Percentiles rank a stretch among this genome's conserved stretches.
Conservation (phyloP, 176 grass and related monocot species). For the Oryza meyeriana region DNA sequence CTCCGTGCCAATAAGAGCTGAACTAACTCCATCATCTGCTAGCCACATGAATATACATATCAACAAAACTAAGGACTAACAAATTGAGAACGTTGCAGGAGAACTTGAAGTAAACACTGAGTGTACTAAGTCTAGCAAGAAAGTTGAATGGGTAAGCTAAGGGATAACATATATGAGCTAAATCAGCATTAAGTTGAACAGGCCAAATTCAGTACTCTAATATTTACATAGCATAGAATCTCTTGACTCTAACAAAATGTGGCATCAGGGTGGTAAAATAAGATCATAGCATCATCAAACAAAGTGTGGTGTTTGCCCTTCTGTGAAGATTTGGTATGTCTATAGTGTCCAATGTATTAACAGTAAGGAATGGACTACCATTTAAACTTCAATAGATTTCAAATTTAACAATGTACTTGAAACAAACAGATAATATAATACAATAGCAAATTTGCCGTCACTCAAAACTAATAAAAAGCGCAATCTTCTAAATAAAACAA, state of each 20-base stretch:
- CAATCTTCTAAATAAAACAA: slow-evolving; percentile 14
- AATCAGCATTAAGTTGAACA: slow-evolving; percentile 17
- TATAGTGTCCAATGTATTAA: not conserved
- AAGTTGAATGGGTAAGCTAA: not conserved
- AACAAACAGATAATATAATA: slow-evolving; percentile 12
- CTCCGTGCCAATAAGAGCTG: slow-evolving; percentile 54
- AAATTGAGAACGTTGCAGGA: not conserved
- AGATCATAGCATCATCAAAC: slow-evolving; percentile 5
- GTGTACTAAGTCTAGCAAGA: not conserved
- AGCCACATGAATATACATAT: slow-evolving; percentile 26
- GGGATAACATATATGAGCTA: not conserved
- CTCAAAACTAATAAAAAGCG: not conserved
- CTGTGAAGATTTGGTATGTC: not conserved
- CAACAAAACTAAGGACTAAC: not conserved
- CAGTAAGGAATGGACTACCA: slow-evolving; percentile 12
- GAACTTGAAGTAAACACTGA: not conserved
- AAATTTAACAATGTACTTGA: slow-evolving; percentile 6
- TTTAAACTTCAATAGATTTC: not conserved
- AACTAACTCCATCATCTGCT: slow-evolving; percentile 42
- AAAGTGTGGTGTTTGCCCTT: not conserved
- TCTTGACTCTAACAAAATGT: slow-evolving; percentile 3
- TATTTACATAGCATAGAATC: not conserved
- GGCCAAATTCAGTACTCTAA: not conserved
- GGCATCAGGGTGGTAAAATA: not conserved
- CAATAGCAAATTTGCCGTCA: not conserved